These are phyloP conservation scores for Gossypium trilobum DNA, from an alignment of 441 rosid species.

Conservation along the genomic window DNA sequence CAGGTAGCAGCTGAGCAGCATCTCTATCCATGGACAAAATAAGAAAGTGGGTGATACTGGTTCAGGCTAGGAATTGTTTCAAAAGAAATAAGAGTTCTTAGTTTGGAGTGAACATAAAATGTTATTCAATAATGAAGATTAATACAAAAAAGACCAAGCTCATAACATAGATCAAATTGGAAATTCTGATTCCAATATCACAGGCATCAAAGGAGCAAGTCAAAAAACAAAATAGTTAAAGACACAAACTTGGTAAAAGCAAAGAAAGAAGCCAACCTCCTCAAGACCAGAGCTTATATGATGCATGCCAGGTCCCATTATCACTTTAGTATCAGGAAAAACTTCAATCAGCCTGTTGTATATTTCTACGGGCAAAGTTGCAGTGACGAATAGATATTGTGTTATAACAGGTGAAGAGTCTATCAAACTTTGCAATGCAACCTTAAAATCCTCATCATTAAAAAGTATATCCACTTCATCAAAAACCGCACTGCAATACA, in stretches of 20 bases:
- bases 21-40: background rate
- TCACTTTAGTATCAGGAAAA: constrained; percentile 72
- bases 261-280: constrained; percentile 45
- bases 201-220: background rate
- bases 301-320: constrained; percentile 88
- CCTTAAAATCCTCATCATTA: constrained; percentile 72
- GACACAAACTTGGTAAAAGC: background rate
- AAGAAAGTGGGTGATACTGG: background rate
- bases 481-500: constrained; percentile 57
- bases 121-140: background rate
- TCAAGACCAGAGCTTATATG: constrained; percentile 69
- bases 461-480: constrained; percentile 87
- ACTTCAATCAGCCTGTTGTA: constrained; percentile 71
- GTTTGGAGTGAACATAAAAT: background rate
- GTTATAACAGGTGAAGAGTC: constrained; percentile 57
- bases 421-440: constrained; percentile 56
- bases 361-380: constrained; percentile 71
- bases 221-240: background rate
- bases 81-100: background rate
- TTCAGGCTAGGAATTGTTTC: background rate
- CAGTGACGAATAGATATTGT: constrained; percentile 82
- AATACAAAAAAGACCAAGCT: background rate
- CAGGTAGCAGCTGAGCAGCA: background rate
- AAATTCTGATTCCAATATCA: background rate
- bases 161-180: background rate